These are phyloP conservation scores for Licmophora abbreviata DNA, from an alignment of 108 stramenopile genomes.

Conservation along the genomic window DNA sequence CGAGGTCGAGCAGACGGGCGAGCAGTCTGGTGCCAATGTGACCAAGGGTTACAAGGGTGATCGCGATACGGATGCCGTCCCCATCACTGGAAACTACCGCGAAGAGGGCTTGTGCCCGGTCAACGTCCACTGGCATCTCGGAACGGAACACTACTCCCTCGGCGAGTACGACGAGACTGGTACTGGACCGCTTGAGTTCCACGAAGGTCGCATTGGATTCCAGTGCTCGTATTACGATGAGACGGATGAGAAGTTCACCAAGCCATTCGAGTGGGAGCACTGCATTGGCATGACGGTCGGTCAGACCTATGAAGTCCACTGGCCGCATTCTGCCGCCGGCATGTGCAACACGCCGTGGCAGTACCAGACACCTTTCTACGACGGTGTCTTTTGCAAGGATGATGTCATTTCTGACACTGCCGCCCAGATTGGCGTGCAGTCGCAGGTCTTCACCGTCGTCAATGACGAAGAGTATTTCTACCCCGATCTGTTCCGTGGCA, in stretches of 20 bases:
- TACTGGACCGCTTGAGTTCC: conserved; percentile 12
- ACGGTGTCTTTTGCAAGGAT: conserved; percentile 37
- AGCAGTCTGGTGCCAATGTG: conserved; percentile 40
- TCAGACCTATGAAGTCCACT: conserved; percentile 56
- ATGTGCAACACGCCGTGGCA: conserved; percentile 30
- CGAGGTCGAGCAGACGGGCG: not conserved
- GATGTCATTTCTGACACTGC: conserved; percentile 13
- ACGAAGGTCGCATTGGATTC: conserved; percentile 12
- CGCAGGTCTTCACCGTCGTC: conserved; percentile 48
- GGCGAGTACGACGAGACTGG: conserved; percentile 60
- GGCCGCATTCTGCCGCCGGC: conserved; percentile 42
- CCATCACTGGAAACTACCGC: conserved; percentile 34
- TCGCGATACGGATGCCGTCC: conserved; percentile 14
- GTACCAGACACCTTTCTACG: conserved; percentile 44
- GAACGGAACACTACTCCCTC: conserved; percentile 54
- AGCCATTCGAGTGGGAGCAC: conserved; percentile 36
- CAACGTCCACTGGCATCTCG: conserved; percentile 73
- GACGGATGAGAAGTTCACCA: conserved; percentile 27
- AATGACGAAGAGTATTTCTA: conserved; percentile 43
- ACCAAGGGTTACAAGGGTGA: conserved; percentile 36
- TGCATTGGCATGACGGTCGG: conserved; percentile 44
- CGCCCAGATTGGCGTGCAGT: conserved; percentile 41
- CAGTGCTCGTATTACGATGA: conserved; percentile 26
- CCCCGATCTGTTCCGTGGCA: conserved; percentile 22
- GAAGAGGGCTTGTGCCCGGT: conserved; percentile 42